Evolutionary conservation across 2,329 filamentous ascomycete genomes (phyloP).

Genomic region (Trichoderma guizhouense): DNA sequence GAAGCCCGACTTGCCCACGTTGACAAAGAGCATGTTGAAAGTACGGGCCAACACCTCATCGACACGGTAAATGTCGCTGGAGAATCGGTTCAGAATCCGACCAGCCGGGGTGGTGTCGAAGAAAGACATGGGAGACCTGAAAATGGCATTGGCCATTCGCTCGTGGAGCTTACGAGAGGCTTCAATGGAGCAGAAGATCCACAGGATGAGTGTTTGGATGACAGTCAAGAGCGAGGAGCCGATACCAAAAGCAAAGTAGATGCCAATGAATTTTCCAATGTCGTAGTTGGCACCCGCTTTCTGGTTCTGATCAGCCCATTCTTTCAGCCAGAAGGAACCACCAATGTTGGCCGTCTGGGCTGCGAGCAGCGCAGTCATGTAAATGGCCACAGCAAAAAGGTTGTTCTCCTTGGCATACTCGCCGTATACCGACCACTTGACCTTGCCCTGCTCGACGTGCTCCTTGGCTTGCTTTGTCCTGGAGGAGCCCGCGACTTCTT

Average conservation of each 20-base stretch:
- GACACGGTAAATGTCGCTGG: slow-evolving; percentile 75
- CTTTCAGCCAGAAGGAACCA: slow-evolving; percentile 88
- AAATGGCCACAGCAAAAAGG: slow-evolving; percentile 75
- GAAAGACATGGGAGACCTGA: slow-evolving; percentile 97
- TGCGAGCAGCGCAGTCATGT: slow-evolving; percentile 71
- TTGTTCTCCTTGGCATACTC: slow-evolving; percentile 97
- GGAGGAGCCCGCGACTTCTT: slow-evolving; percentile 67
- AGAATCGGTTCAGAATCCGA: slow-evolving; percentile 95
- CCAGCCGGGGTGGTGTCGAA: slow-evolving; percentile 96
- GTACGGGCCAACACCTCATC: slow-evolving; percentile 93
- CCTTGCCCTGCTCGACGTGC: slow-evolving; percentile 88
- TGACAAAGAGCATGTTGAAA: slow-evolving; percentile 94
- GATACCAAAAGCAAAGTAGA: slow-evolving; percentile 94
- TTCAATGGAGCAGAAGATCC: slow-evolving; percentile 99
- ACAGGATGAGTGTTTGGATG: slow-evolving; percentile 87
- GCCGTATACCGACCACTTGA: slow-evolving; percentile 89
- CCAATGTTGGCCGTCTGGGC: slow-evolving; percentile 80
- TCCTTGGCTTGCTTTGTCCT: slow-evolving; percentile 88
- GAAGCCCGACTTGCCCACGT: slow-evolving; percentile 71
- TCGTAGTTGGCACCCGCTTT: slow-evolving; percentile 64
- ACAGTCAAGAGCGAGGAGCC: slow-evolving; percentile 83
- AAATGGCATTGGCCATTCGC: slow-evolving; percentile 94
- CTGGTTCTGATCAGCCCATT: slow-evolving; percentile 82
- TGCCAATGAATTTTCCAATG: slow-evolving; percentile 85
- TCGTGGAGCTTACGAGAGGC: slow-evolving; percentile 96